Evolutionary conservation across 495 filamentous ascomycete genomes (phyloP).

Genomic region (Trichoderma reesei): DNA sequence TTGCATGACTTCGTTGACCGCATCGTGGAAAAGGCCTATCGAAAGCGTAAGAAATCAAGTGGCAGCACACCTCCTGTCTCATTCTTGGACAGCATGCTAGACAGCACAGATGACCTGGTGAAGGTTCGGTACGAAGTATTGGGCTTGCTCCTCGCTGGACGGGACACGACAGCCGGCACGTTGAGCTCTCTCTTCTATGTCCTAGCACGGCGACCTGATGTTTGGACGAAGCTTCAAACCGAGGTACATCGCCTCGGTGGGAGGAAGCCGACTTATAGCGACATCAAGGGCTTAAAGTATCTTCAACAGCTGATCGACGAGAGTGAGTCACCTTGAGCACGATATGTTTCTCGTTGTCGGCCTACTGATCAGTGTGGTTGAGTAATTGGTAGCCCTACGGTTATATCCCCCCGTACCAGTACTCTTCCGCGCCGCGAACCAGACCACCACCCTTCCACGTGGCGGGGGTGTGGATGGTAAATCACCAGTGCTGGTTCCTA

Average conservation of each 20-base stretch:
- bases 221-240: constrained; percentile 35
- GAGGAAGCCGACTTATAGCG: constrained; percentile 23
- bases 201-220: constrained; percentile 42
- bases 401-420: constrained; percentile 50
- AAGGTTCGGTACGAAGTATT: constrained; percentile 36
- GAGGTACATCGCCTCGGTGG: constrained; percentile 33
- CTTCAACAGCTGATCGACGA: constrained; percentile 40
- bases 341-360: not conserved
- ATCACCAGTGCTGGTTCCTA: constrained; percentile 35
- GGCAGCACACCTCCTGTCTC: constrained; percentile 13
- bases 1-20: constrained; percentile 32
- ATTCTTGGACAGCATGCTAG: constrained; percentile 38
- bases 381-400: constrained; percentile 26
- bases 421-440: constrained; percentile 42
- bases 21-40: constrained; percentile 29
- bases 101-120: constrained; percentile 30
- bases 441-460: constrained; percentile 37
- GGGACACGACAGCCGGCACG: constrained; percentile 52
- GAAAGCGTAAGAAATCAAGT: constrained; percentile 16
- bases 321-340: constrained; percentile 16
- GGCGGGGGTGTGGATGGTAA: constrained; percentile 42
- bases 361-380: too few relatives aligned
- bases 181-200: constrained; percentile 53
- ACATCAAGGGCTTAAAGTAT: constrained; percentile 33
- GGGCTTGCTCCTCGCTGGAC: constrained; percentile 45